phyloP scores from a whole-genome alignment of 768 basidiomycete genomes.

The Calvatia gigantea region DNA sequence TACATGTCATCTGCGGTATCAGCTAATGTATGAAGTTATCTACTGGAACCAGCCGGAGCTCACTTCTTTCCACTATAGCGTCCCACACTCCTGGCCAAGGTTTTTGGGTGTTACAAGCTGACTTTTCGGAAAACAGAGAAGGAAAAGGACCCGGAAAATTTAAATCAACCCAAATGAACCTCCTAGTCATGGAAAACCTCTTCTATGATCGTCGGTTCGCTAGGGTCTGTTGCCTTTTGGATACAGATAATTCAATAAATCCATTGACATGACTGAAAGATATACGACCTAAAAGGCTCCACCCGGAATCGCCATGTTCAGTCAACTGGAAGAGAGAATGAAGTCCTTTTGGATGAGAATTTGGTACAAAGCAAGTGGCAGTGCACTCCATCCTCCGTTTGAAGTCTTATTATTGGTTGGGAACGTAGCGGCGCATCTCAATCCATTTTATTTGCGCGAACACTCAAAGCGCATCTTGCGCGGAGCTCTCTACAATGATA shows the following conservation, averaged over 20 bases:
- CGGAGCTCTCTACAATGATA: conserved; percentile 91
- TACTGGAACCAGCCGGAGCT: neutral
- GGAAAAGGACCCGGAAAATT: conserved; percentile 63
- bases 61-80: conserved; percentile 48
- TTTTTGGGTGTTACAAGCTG: conserved; percentile 95
- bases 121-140: conserved; percentile 79
- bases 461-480: conserved; percentile 92
- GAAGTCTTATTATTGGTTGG: conserved; percentile 5
- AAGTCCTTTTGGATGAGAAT: conserved; percentile 96
- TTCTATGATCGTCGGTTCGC: conserved; percentile 92
- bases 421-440: conserved; percentile 70
- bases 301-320: conserved; percentile 91
- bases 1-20: conserved; percentile 96
- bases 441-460: conserved; percentile 94
- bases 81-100: conserved; percentile 92
- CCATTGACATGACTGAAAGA: conserved; percentile 39
- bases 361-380: conserved; percentile 80
- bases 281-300: conserved; percentile 97
- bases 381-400: neutral
- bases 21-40: conserved; percentile 56
- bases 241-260: neutral
- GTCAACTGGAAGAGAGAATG: conserved; percentile 85
- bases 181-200: conserved; percentile 96
- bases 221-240: conserved; percentile 44
- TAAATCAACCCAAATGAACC: conserved; percentile 88